A percentile compares a stretch with the other conserved stretches of the same genome.
phyloP scores from a whole-genome alignment of 2,329 filamentous ascomycete species.

The Xylaria sp. region DNA sequence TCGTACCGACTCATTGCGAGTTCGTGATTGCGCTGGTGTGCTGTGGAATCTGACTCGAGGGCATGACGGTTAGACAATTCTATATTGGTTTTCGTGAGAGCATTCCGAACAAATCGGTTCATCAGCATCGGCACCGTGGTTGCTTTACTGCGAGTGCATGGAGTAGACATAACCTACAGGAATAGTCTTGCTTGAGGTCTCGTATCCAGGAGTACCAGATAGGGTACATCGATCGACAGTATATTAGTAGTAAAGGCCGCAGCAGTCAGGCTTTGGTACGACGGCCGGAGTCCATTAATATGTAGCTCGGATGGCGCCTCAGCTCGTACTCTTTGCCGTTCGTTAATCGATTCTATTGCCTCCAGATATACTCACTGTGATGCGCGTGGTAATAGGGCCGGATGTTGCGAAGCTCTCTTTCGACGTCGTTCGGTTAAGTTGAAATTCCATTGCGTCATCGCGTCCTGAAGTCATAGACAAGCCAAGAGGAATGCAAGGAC shows the following conservation, averaged over 20 bases:
- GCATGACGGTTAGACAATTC: conserved; percentile 27
- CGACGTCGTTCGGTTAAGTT: conserved; percentile 50
- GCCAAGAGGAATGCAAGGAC: neutral
- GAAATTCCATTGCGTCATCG: conserved; percentile 40
- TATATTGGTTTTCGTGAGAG: no score
- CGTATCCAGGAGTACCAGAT: no score
- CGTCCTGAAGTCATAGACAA: neutral
- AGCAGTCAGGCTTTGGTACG: no score
- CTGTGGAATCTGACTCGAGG: conserved; percentile 57
- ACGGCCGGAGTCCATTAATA: neutral
- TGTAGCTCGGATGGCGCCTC: neutral
- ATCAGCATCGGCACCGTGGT: no score
- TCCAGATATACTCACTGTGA: conserved; percentile 55
- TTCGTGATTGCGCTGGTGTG: conserved; percentile 50
- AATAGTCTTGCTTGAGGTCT: no score
- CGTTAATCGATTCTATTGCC: conserved; percentile 48
- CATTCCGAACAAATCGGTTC: no score
- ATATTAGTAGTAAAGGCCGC: no score
- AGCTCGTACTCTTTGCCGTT: conserved; percentile 36
- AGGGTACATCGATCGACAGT: no score
- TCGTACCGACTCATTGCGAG: conserved; percentile 57
- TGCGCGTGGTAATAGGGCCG: conserved; percentile 51
- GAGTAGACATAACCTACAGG: no score
- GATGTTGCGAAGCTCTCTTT: conserved; percentile 50
- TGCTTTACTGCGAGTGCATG: no score